A percentile compares a stretch with the other conserved stretches of the same genome.
These are phyloP conservation scores for Filobasidium wieringae DNA, from an alignment of 768 basidiomycete species.

Conservation along the genomic window DNA sequence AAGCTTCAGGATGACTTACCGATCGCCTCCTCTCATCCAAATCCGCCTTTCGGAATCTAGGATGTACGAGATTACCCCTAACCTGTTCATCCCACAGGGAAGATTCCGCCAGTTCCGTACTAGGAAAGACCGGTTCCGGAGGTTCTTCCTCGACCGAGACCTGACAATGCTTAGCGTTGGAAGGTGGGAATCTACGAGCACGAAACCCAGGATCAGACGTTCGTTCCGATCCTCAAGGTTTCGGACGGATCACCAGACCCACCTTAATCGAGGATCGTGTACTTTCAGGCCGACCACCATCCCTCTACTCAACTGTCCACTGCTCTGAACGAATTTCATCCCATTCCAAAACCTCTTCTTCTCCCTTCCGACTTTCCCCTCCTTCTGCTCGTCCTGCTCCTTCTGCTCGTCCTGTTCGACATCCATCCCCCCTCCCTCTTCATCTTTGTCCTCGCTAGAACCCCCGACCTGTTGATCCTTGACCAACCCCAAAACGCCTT, in stretches of 20 bases:
- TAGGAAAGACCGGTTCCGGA: conserved; percentile 40
- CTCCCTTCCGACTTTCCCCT: background rate
- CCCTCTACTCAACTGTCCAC: conserved; percentile 40
- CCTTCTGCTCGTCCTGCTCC: background rate
- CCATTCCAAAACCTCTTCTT: background rate
- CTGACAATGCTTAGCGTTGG: background rate
- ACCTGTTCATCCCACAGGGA: conserved; percentile 56
- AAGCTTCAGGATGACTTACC: conserved; percentile 41
- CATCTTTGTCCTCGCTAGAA: background rate
- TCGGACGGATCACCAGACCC: conserved; percentile 20
- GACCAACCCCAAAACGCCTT: conserved; percentile 40
- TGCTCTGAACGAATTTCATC: background rate
- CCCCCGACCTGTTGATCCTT: conserved; percentile 7
- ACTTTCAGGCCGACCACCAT: conserved; percentile 69
- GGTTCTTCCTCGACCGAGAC: background rate
- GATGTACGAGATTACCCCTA: conserved; percentile 49
- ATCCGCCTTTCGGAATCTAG: conserved; percentile 68
- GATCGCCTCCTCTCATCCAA: conserved; percentile 69
- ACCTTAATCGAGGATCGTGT: conserved; percentile 79
- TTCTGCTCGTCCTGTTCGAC: background rate
- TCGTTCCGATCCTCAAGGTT: background rate
- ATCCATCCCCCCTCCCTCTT: background rate
- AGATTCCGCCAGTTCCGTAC: conserved; percentile 50
- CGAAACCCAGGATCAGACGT: background rate
- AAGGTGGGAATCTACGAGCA: background rate